Evolutionary conservation across 192 early-diverging fungal species (phyloP), one percentile per base, ranked within the genome.

Genomic region (Jimgerdemannia flammicorona): DNA sequence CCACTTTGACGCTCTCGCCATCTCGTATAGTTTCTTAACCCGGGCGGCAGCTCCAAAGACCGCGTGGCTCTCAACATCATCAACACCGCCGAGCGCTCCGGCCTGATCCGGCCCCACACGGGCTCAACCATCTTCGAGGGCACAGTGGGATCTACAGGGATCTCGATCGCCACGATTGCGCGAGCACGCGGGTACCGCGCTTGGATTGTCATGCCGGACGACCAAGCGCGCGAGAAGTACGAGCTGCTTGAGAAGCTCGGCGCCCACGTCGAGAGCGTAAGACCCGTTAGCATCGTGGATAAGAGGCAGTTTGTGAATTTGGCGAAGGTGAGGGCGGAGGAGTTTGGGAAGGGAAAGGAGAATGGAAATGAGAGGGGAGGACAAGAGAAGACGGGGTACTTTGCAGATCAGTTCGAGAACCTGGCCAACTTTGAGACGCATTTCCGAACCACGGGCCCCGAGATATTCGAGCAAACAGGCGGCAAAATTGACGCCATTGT

Each of bases 121-220:
- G 91, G 89, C 41, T 90, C 87, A 44, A 92, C 92, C 10, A 90
- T 99, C 39, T 96, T 95, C 79, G 98, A 99, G 74, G 97, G 97
- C 42, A 99, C 98, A 0, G 95, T 96, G 10, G 98, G 98, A 4
- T 95, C 93, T 3, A 99, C 98, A 2, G 98, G 98, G 3, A 97
- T 99, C 43, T 95, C 96, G 3, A 86, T 99, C 44, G 97, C 98
- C 3, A 91, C 93, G 84, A 91, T 98, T 59, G 90, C 93, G 17
- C 87, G 90, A 17, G 97, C 97, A 1, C 91, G 90, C 44, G 97
- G 98, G 10, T 98, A 99, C 80, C 83, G 87, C 65, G 95, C 94
- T 78, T 94, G 95, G 82, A 98, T 99, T 67, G 93, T 98, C 9
- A 95, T 99, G 94, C 97, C 96, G 11, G 95, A 96, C 81, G 97